phyloP scores from a whole-genome alignment of 768 basidiomycete species.

The Leucosporidium creatinivorum region DNA sequence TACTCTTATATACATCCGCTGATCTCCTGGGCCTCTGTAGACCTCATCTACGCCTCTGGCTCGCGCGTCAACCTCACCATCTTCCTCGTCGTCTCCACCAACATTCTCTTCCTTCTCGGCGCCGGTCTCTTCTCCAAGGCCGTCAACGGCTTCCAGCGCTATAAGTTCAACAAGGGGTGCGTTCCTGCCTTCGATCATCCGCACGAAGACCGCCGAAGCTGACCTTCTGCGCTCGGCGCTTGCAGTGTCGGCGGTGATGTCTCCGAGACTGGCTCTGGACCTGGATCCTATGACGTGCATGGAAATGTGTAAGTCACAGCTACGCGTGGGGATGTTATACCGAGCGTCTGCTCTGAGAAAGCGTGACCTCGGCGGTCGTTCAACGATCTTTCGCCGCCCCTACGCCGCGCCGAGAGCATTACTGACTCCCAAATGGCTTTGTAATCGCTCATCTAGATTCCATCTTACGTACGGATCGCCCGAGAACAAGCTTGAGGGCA shows the following conservation, averaged over 20 bases:
- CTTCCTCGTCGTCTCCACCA: constrained; percentile 88
- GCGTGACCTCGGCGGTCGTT: too few species aligned
- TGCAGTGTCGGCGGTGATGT: constrained; percentile 61
- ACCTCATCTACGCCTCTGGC: constrained; percentile 71
- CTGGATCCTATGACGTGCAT: constrained; percentile 61
- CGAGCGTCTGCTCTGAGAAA: too few species aligned
- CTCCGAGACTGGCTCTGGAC: constrained; percentile 53
- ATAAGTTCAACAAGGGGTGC: constrained; percentile 56
- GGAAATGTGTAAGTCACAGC: constrained; percentile 23
- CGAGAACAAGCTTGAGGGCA: constrained; percentile 48
- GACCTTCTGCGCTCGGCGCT: constrained; percentile 50
- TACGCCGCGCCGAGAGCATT: too few species aligned
- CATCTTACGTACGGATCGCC: constrained; percentile 49
- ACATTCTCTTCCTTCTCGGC: constrained; percentile 84
- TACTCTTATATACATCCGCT: not conserved
- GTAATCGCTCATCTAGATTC: constrained; percentile 11
- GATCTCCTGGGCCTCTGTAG: constrained; percentile 25
- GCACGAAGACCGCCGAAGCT: too few species aligned
- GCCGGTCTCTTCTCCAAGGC: constrained; percentile 83
- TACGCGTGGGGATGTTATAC: too few species aligned
- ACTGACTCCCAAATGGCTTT: too few species aligned
- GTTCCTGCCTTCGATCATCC: constrained; percentile 9
- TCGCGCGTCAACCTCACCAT: constrained; percentile 68
- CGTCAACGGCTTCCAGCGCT: constrained; percentile 61
- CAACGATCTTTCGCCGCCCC: too few species aligned